phyloP scores from a whole-genome alignment of 1,284 basidiomycete species.

The Puccinia hordei region DNA sequence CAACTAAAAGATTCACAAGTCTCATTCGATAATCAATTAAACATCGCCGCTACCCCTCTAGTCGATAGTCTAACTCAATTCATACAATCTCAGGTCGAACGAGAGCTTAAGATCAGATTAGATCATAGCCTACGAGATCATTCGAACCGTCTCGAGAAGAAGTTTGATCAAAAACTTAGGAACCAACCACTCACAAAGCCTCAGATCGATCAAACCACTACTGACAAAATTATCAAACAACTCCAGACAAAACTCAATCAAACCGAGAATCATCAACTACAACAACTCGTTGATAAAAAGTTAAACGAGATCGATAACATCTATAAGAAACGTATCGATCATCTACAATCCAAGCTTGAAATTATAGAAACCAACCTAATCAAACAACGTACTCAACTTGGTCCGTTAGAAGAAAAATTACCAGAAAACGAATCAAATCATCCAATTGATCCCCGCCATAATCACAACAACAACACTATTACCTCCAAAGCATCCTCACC shows the following conservation, averaged over 20 bases:
- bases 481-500: background rate
- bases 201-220: background rate
- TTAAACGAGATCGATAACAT: background rate
- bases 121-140: background rate
- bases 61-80: background rate
- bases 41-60: background rate
- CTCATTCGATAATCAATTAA: background rate
- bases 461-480: background rate
- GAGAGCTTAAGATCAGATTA: background rate
- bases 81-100: constrained; percentile 11
- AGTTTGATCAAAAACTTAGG: background rate
- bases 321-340: background rate
- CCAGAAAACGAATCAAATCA: background rate
- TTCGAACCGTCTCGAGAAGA: background rate
- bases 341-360: background rate
- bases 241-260: background rate
- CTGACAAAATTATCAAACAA: background rate
- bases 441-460: background rate
- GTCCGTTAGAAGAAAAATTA: background rate
- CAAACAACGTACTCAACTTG: background rate
- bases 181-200: background rate
- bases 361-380: background rate
- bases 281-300: background rate
- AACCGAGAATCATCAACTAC: background rate
- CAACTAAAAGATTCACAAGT: background rate